phyloP scores from a whole-genome alignment of 805 yeast genomes.

The Schwanniomyces pseudopolymorphus region DNA sequence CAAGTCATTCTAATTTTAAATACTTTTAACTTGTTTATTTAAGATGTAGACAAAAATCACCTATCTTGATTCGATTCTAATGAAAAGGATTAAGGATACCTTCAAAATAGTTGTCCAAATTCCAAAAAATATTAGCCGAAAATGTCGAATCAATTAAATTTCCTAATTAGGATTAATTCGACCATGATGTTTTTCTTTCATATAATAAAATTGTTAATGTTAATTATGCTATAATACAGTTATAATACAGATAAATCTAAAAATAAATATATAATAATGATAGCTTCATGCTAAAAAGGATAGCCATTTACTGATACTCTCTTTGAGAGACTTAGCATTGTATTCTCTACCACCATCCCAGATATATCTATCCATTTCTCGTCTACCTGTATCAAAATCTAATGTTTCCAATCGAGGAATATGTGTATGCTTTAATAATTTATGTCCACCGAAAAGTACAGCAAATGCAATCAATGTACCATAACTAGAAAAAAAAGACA shows the following conservation, averaged over 20 bases:
- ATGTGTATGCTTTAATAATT: constrained; percentile 58
- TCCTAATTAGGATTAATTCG: neutral
- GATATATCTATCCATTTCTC: constrained; percentile 75
- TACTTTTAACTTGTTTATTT: neutral
- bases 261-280: neutral
- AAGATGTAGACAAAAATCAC: too few relatives aligned
- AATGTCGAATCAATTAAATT: neutral
- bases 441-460: constrained; percentile 53
- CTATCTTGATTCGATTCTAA: too few relatives aligned
- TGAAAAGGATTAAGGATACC: neutral
- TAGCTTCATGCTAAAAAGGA: constrained; percentile 32
- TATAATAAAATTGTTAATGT: neutral
- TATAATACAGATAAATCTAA: neutral
- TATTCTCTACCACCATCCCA: constrained; percentile 73
- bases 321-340: constrained; percentile 31
- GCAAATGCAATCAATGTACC: constrained; percentile 57
- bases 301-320: constrained; percentile 28
- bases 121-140: neutral
- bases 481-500: constrained; percentile 64
- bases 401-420: constrained; percentile 68
- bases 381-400: constrained; percentile 80
- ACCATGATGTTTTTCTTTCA: neutral
- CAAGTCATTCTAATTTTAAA: constrained; percentile 27
- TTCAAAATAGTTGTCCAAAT: neutral
- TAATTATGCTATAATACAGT: neutral